Evolutionary conservation across 345 rosid species (phyloP).

Genomic region (Punica granatum): DNA sequence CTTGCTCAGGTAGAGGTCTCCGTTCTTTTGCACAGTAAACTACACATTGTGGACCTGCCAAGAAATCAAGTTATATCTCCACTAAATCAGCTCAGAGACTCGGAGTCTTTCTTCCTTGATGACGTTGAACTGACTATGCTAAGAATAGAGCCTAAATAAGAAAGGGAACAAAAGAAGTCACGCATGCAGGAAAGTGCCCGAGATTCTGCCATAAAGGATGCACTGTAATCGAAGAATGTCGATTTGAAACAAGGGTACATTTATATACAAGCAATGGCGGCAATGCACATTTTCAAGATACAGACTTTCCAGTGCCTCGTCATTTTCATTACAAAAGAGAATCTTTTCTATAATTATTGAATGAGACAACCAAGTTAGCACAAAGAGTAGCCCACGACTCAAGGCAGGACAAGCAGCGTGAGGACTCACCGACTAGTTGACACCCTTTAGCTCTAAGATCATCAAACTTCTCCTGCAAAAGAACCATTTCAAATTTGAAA

Average conservation of each 20-base stretch:
- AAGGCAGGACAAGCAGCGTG: neutral
- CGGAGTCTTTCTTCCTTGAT: too few species aligned
- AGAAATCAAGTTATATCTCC: constrained; percentile 9
- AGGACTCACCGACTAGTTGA: constrained; percentile 59
- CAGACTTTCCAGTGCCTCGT: neutral
- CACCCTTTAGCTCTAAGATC: constrained; percentile 80
- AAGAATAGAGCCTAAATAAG: neutral
- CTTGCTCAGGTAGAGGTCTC: constrained; percentile 61
- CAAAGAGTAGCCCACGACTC: too few species aligned
- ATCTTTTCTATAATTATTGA: neutral
- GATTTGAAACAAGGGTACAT: neutral
- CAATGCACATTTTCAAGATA: neutral
- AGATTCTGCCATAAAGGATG: too few species aligned
- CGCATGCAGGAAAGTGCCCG: too few species aligned
- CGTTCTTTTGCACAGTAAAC: constrained; percentile 83
- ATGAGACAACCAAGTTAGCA: too few species aligned
- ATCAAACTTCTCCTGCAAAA: constrained; percentile 78
- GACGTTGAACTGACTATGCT: neutral
- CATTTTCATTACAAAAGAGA: neutral
- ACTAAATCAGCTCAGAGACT: neutral
- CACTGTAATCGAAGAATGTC: neutral
- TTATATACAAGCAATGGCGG: neutral
- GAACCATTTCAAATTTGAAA: neutral
- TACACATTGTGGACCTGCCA: constrained; percentile 84
- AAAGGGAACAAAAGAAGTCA: too few species aligned